Base-by-base conservation (phyloP, 2,329 filamentous ascomycete species). In the Ascosphaera aggregata region DNA sequence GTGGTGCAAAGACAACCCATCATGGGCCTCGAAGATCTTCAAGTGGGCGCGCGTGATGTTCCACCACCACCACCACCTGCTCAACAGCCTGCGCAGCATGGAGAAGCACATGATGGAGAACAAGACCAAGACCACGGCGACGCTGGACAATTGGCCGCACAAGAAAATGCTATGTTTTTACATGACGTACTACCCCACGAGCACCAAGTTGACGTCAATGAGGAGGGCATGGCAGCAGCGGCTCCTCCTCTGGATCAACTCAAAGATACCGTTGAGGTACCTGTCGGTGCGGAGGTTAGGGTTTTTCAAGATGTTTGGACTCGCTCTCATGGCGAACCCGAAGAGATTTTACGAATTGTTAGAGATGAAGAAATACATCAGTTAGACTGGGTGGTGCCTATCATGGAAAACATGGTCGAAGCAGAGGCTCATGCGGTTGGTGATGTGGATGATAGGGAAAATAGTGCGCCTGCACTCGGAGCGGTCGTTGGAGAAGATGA, bases 1-100 rank as follows among this genome's bases (percentile, higher is more conserved):
- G 89, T 98, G 38, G 84, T 98, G 8, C 89, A 98, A 54, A 89
- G 98, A 54, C 89, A 98, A 52, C 89, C 86, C 3, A 76, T 85
- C 45, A 77, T 89, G 47, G 91, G 92, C 49, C 76, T 89, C 63
- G 76, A 73, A 0, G 76, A 57, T 5, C 11, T 27, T 45, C 60
- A 53, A 49, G 64, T 55, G 43, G 62, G 57, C 50, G 71, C 67
- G 9, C 67, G 11, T 27, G 22, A 27, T 27, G 22, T 62, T 5
- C 57, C 58, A n/a, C 63, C 62, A 39, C 41, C 60, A 30, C 54
- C 60, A 37, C 56, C 57, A 5, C 58, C 57, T 41, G 55, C 55
- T 42, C n/a, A n/a, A n/a, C n/a, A n/a, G n/a, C 22, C 5, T 27
- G 22, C 22, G 22, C 22, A 27, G 22, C 5, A 27, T 27, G 22